Conservation (phyloP, 345 rosid species). For the Abelmoschus esculentus region DNA sequence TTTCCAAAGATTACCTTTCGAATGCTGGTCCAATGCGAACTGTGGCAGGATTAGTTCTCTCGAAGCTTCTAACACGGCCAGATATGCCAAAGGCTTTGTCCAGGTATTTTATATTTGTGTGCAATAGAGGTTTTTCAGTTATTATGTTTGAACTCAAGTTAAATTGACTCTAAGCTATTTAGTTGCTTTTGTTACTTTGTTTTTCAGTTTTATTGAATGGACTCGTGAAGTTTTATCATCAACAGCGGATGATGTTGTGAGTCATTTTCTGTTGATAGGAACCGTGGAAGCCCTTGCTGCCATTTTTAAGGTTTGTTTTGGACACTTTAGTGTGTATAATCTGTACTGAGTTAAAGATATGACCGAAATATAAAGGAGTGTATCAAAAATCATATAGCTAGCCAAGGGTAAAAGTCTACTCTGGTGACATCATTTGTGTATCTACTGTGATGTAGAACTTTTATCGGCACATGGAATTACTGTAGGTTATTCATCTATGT, state of each 20-base stretch:
- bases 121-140: neutral
- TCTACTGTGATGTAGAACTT: neutral
- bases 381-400: neutral
- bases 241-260: conserved; percentile 41
- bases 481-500: neutral
- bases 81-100: conserved; percentile 81
- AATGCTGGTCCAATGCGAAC: conserved; percentile 92
- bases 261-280: conserved; percentile 72
- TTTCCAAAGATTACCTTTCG: conserved; percentile 81
- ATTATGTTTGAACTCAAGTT: conserved; percentile 1
- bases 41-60: conserved; percentile 74
- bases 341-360: neutral
- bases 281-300: conserved; percentile 80
- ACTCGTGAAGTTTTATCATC: conserved; percentile 68
- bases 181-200: neutral
- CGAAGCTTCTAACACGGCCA: conserved; percentile 83
- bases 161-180: neutral
- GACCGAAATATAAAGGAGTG: neutral
- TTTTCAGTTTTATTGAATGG: conserved; percentile 78
- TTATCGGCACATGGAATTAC: neutral
- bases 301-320: conserved; percentile 70
- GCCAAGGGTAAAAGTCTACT: neutral
- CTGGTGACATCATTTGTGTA: neutral
- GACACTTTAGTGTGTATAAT: neutral
- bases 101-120: conserved; percentile 32